phyloP scores from a whole-genome alignment of 768 basidiomycete species.

The Russula earlei region DNA sequence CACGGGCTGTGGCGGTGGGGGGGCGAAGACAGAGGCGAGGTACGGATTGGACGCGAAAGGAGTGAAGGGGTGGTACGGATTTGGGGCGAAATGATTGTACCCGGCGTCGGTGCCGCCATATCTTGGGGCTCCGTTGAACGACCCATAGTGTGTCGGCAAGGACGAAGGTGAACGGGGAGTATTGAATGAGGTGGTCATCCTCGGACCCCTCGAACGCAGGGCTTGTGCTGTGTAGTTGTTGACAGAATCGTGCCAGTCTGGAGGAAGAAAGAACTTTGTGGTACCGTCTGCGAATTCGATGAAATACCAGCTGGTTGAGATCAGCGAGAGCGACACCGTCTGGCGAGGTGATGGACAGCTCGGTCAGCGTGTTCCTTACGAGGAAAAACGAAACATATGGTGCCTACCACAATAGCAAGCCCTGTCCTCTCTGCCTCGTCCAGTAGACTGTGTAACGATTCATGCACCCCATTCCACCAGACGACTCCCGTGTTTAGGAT shows the following conservation, averaged over 20 bases:
- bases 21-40: not conserved
- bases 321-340: conserved; percentile 9
- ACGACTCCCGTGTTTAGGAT: conserved; percentile 1
- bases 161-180: not conserved
- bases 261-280: not conserved
- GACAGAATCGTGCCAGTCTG: not conserved
- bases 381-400: not conserved
- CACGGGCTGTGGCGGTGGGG: not conserved
- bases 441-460: not conserved
- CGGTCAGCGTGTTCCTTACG: not conserved
- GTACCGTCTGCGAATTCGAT: conserved; percentile 5
- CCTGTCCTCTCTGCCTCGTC: not conserved
- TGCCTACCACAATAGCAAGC: not conserved
- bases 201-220: not conserved
- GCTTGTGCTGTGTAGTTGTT: not conserved
- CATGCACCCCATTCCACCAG: conserved; percentile 4
- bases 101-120: not conserved
- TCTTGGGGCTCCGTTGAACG: not conserved
- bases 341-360: not conserved
- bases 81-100: not conserved
- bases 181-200: not conserved
- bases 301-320: conserved; percentile 1
- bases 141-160: not conserved
- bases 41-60: not conserved
- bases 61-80: too few relatives aligned